phyloP scores from a whole-genome alignment of 2,329 filamentous ascomycete genomes.

The Zelopaecilomyces penicillatus region DNA sequence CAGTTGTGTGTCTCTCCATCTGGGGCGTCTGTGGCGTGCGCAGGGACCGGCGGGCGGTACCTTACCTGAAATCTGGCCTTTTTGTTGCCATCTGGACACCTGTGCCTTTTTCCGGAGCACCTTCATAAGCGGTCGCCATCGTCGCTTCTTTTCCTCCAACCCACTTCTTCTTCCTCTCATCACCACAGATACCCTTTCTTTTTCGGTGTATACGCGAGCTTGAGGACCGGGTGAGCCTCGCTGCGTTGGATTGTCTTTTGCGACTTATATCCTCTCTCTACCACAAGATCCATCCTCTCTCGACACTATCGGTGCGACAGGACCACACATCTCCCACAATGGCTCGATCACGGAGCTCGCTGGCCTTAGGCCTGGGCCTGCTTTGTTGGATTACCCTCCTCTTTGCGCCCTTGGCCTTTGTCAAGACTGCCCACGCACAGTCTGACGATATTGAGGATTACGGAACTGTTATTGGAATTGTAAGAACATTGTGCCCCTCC shows the following conservation, averaged over 20 bases:
- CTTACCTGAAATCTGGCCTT: slow-evolving; percentile 41
- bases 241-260: slow-evolving; percentile 19
- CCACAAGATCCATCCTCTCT: not conserved
- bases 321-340: slow-evolving; percentile 26
- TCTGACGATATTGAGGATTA: slow-evolving; percentile 62
- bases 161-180: slow-evolving; percentile 19
- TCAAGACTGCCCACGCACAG: slow-evolving; percentile 62
- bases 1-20: not conserved
- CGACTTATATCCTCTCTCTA: slow-evolving; percentile 13
- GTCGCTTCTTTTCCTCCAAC: slow-evolving; percentile 17
- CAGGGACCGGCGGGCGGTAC: slow-evolving; percentile 6
- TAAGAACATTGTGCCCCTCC: slow-evolving; percentile 25
- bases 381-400: slow-evolving; percentile 87
- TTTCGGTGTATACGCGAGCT: slow-evolving; percentile 21
- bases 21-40: slow-evolving; percentile 7
- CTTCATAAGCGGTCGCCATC: slow-evolving; percentile 29
- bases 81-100: slow-evolving; percentile 37
- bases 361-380: slow-evolving; percentile 76
- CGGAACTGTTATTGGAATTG: slow-evolving; percentile 90
- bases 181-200: slow-evolving; percentile 21
- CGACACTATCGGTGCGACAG: slow-evolving; percentile 11
- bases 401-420: slow-evolving; percentile 78
- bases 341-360: slow-evolving; percentile 55
- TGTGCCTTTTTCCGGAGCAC: slow-evolving; percentile 27
- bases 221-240: slow-evolving; percentile 20